Conservation (phyloP, 345 rosid species). For the Salix suchowensis region DNA sequence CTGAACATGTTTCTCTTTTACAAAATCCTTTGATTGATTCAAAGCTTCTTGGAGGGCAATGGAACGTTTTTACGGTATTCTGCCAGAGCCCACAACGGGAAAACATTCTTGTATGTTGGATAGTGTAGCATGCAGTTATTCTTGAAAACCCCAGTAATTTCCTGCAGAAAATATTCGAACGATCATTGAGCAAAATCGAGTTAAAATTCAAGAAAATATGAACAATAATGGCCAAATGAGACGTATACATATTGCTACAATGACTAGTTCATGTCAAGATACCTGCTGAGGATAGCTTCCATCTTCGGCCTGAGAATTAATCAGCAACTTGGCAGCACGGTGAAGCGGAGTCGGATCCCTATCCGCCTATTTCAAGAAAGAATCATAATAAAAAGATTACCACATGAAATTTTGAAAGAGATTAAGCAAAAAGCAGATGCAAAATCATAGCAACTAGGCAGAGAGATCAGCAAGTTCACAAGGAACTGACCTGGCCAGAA, state of each 20-base stretch:
- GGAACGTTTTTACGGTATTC: slow-evolving; percentile 30
- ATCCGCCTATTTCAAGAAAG: not conserved
- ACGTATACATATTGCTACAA: not conserved
- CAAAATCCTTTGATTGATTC: not conserved
- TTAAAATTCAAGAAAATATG: not conserved
- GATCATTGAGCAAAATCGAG: too few species aligned
- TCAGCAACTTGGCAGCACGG: slow-evolving; percentile 58
- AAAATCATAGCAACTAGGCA: too few species aligned
- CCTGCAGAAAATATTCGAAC: slow-evolving; percentile 16
- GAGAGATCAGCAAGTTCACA: not conserved
- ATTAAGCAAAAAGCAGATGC: too few species aligned
- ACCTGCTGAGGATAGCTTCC: slow-evolving; percentile 56
- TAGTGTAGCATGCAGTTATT: slow-evolving; percentile 43
- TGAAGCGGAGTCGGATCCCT: slow-evolving; percentile 55
- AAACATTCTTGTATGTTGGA: slow-evolving; percentile 32
- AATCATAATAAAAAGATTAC: too few species aligned
- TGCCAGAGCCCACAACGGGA: slow-evolving; percentile 42
- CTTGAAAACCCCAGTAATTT: slow-evolving; percentile 32
- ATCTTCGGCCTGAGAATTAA: slow-evolving; percentile 52
- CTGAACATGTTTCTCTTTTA: too few species aligned
- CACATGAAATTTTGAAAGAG: too few species aligned
- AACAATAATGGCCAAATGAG: not conserved
- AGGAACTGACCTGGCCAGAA: slow-evolving; percentile 44
- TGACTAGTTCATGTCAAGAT: too few species aligned
- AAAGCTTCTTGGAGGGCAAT: slow-evolving; percentile 14